Conservation (phyloP, 495 filamentous ascomycete species). For the Talaromyces borbonicus region DNA sequence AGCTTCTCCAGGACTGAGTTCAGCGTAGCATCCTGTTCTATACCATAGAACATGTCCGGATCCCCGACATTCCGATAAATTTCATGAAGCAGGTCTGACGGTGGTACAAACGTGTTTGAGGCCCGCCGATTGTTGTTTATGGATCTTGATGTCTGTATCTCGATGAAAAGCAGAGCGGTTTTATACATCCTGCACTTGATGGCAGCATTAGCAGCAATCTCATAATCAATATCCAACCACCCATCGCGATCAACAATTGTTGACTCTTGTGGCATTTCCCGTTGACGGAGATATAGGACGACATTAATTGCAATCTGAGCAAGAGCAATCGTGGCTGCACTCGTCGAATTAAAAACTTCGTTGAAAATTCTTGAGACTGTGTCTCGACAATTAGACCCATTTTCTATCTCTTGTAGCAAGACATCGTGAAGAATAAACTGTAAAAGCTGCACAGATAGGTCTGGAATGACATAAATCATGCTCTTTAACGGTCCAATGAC, state of each 20-base stretch:
- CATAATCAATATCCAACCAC: slow-evolving; percentile 80
- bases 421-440: slow-evolving; percentile 76
- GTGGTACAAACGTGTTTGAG: slow-evolving; percentile 48
- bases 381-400: slow-evolving; percentile 18
- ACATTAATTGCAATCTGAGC: slow-evolving; percentile 60
- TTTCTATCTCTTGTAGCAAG: slow-evolving; percentile 42
- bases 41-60: slow-evolving; percentile 92
- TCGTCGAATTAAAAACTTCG: slow-evolving; percentile 18
- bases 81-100: slow-evolving; percentile 58
- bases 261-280: slow-evolving; percentile 59
- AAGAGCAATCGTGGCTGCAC: slow-evolving; percentile 33
- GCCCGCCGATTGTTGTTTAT: slow-evolving; percentile 54
- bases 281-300: slow-evolving; percentile 81
- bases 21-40: slow-evolving; percentile 66
- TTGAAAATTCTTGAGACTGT: slow-evolving; percentile 37
- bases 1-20: slow-evolving; percentile 67
- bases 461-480: slow-evolving; percentile 50
- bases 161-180: slow-evolving; percentile 73
- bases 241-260: slow-evolving; percentile 67
- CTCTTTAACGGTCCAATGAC: slow-evolving; percentile 55
- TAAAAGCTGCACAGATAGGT: slow-evolving; percentile 59
- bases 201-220: slow-evolving; percentile 66
- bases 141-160: slow-evolving; percentile 52
- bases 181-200: slow-evolving; percentile 74
- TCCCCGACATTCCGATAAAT: slow-evolving; percentile 91